phyloP scores from a whole-genome alignment of 805 yeast genomes.

The Hyphopichia homilentoma region DNA sequence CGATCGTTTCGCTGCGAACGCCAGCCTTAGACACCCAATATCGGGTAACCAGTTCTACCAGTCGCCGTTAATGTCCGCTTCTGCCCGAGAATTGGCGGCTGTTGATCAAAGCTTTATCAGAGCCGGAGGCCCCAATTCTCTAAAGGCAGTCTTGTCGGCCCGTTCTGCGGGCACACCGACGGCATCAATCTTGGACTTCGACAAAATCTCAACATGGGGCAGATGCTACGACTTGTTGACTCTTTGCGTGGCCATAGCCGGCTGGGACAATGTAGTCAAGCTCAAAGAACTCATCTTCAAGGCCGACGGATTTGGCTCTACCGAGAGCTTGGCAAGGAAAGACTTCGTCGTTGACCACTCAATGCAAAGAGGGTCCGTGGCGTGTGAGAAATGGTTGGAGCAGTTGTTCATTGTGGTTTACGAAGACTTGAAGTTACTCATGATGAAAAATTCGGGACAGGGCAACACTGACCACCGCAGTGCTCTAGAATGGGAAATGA shows the following conservation, averaged over 20 bases:
- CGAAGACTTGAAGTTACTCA: constrained; percentile 47
- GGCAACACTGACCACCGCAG: constrained; percentile 19
- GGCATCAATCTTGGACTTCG: constrained; percentile 29
- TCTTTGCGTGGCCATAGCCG: constrained; percentile 59
- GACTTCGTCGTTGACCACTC: constrained; percentile 16
- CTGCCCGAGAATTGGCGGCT: constrained; percentile 31
- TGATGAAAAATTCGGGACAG: constrained; percentile 20
- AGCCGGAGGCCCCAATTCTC: constrained; percentile 23
- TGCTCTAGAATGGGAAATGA: constrained; percentile 71
- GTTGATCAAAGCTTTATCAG: constrained; percentile 28
- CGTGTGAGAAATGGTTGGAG: constrained; percentile 79
- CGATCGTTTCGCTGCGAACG: constrained; percentile 23
- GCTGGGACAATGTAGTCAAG: constrained; percentile 77
- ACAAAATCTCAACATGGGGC: constrained; percentile 38
- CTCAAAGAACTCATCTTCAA: constrained; percentile 69
- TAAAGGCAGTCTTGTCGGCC: constrained; percentile 25
- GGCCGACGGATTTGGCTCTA: constrained; percentile 17
- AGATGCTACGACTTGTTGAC: constrained; percentile 63
- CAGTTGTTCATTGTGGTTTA: constrained; percentile 65
- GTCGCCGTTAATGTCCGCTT: constrained; percentile 30
- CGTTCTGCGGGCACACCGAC: constrained; percentile 25
- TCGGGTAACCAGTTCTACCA: constrained; percentile 31
- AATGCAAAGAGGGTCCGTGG: constrained; percentile 12
- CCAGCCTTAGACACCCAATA: constrained; percentile 32
- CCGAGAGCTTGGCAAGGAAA: constrained; percentile 1